Conservation (phyloP, 2,329 filamentous ascomycete genomes). For the Claviceps spartinae region DNA sequence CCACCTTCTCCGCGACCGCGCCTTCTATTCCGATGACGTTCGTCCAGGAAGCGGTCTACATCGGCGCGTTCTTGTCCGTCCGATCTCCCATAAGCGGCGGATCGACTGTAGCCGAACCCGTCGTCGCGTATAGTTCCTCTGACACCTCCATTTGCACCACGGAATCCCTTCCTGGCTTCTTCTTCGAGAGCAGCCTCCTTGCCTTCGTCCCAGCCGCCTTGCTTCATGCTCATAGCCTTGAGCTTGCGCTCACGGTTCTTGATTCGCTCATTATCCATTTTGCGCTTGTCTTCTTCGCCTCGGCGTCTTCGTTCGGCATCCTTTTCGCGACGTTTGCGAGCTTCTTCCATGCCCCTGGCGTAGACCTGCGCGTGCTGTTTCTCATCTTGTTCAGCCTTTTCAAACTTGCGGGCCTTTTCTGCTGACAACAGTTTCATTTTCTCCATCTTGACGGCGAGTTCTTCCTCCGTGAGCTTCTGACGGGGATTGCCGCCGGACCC, state of each 20-base stretch:
- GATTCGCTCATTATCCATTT: conserved; percentile 45
- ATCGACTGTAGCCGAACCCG: conserved; percentile 29
- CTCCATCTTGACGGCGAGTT: conserved; percentile 47
- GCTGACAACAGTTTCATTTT: conserved; percentile 44
- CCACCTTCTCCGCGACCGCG: conserved; percentile 17
- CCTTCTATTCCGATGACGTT: conserved; percentile 19
- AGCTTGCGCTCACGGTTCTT: conserved; percentile 48
- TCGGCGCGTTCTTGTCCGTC: conserved; percentile 15
- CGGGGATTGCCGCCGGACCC: conserved; percentile 45
- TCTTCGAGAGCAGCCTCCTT: conserved; percentile 33
- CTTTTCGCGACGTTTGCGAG: conserved; percentile 34
- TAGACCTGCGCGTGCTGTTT: conserved; percentile 40
- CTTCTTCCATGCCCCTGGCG: conserved; percentile 42
- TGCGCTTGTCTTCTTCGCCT: conserved; percentile 37
- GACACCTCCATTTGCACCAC: conserved; percentile 27
- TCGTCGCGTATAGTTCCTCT: conserved; percentile 22
- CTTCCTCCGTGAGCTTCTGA: conserved; percentile 44
- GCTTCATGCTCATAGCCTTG: conserved; percentile 40
- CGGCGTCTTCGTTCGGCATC: conserved; percentile 37
- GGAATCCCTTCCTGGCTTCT: conserved; percentile 26
- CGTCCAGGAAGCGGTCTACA: conserved; percentile 24
- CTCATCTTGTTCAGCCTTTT: conserved; percentile 44
- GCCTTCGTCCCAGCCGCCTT: conserved; percentile 45
- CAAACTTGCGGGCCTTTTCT: conserved; percentile 45
- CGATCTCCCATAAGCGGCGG: conserved; percentile 21